Evolutionary conservation across 768 basidiomycete species (phyloP), one percentile per base, ranked within the genome.

Genomic region (Hydnum rufescens): DNA sequence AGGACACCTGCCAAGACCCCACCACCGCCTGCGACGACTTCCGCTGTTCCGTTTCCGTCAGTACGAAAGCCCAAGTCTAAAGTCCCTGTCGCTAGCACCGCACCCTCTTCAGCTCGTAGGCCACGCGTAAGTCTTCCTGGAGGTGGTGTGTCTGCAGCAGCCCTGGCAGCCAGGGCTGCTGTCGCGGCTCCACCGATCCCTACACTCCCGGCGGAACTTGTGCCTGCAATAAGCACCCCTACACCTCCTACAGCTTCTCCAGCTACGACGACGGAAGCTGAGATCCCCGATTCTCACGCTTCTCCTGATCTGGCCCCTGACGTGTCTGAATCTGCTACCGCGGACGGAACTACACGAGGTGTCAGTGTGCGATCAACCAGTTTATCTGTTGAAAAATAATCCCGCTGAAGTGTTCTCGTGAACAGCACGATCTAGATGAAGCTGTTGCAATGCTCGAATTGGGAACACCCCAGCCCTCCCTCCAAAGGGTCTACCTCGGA

Each of bases 21-120:
- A 26, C 44, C 8, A 26, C 8, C 71, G 78, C 57, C 74, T 80
- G 62, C 74, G 71, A 47, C 8, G 8, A 8, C 16, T 8, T 13
- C 44, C 25, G 26, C 44, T 16, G 44, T 13, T 47, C 44, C 44
- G 13, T 47, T 47, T 26, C 44, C 44, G 26, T 47, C 44, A 6
- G 44, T 47, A 8, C 44, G 44, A 6, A 47, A 47, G 26, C 16
- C 44, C 13, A 47, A 47, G 44, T 47, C 44, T 28, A 8, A 8
- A 8, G 34, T 19, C 34, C 34, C 34, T 39, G 8, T 19, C 19
- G 6, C 44, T 13, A 47, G 13, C 8, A 26, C 13, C 6, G 44
- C 13, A 8, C 25, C 44, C 8, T 28, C 44, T 13, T 8, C 44
- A 8, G 16, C 13, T 8, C 8, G 44, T 6, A 8, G 25, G 13